A percentile compares a stretch with the other conserved stretches of the same genome.
Conservation (phyloP, 441 rosid genomes). For the Pelargonium myrrhifolium region DNA sequence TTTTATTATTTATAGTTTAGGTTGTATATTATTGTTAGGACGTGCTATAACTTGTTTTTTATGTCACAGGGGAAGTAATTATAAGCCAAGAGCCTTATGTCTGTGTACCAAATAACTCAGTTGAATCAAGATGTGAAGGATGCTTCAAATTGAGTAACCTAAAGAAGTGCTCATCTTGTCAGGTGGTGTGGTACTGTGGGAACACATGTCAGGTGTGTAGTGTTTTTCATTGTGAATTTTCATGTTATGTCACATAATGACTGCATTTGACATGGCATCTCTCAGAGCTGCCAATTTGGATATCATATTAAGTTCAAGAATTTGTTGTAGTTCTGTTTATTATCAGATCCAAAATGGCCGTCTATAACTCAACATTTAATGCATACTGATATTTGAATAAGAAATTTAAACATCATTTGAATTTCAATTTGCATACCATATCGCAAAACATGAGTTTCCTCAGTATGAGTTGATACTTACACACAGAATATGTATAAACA, state of each 20-base stretch:
- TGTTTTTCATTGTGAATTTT: neutral
- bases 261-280: neutral
- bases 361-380: neutral
- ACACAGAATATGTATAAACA: neutral
- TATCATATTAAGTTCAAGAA: neutral
- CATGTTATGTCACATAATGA: neutral
- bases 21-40: neutral
- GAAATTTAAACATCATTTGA: neutral
- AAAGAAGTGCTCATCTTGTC: slow-evolving; percentile 74
- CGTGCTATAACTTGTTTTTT: neutral
- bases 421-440: neutral
- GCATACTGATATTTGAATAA: neutral
- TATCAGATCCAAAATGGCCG: neutral
- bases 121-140: slow-evolving; percentile 53
- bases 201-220: slow-evolving; percentile 65
- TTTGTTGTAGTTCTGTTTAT: neutral
- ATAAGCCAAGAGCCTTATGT: slow-evolving; percentile 73
- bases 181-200: slow-evolving; percentile 74
- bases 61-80: slow-evolving; percentile 59
- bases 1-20: too few species aligned
- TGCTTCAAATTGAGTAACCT: slow-evolving; percentile 49
- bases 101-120: slow-evolving; percentile 50
- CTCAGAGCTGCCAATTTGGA: neutral
- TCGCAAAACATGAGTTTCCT: slow-evolving; percentile 1
- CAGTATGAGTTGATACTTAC: neutral